Percentiles rank a stretch among this genome's conserved stretches.
Conservation (phyloP, 495 filamentous ascomycete genomes). For the Hypoxylon fragiforme region DNA sequence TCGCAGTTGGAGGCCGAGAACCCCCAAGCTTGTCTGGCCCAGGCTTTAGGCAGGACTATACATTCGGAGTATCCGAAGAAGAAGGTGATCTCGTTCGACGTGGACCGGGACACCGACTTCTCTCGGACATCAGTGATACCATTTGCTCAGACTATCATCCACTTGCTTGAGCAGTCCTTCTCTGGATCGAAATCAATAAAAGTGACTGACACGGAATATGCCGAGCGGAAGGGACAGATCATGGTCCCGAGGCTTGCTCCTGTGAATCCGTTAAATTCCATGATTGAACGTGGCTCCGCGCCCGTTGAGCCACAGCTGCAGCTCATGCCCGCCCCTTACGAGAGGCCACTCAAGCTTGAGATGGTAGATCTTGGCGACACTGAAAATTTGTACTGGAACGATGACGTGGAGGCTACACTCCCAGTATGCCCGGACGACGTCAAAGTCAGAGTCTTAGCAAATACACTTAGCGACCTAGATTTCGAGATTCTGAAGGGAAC, state of each 20-base stretch:
- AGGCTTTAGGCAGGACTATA: constrained; percentile 35
- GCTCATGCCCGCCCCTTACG: constrained; percentile 9
- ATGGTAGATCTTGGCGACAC: constrained; percentile 13
- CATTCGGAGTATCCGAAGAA: constrained; percentile 37
- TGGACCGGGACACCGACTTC: constrained; percentile 7
- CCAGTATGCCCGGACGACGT: constrained; percentile 9
- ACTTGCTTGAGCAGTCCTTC: constrained; percentile 60
- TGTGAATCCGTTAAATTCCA: constrained; percentile 25
- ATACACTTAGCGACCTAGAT: constrained; percentile 9
- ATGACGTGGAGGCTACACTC: constrained; percentile 15
- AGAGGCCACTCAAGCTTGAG: constrained; percentile 25
- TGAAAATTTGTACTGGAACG: constrained; percentile 15
- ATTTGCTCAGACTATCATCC: constrained; percentile 43
- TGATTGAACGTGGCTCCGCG: constrained; percentile 29
- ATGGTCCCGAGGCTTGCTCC: constrained; percentile 35
- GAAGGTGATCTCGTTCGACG: constrained; percentile 32
- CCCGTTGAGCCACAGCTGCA: constrained; percentile 5
- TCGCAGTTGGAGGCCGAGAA: constrained; percentile 24
- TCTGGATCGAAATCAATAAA: constrained; percentile 20
- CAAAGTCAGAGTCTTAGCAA: constrained; percentile 12
- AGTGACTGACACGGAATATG: constrained; percentile 34
- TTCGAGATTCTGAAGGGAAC: constrained; percentile 32
- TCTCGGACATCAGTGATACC: not conserved
- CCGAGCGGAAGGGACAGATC: constrained; percentile 26
- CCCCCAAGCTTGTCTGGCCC: constrained; percentile 23